These are phyloP conservation scores for Geranomyces michiganensis DNA, from an alignment of 192 early-diverging fungal genomes.

Conservation along the genomic window DNA sequence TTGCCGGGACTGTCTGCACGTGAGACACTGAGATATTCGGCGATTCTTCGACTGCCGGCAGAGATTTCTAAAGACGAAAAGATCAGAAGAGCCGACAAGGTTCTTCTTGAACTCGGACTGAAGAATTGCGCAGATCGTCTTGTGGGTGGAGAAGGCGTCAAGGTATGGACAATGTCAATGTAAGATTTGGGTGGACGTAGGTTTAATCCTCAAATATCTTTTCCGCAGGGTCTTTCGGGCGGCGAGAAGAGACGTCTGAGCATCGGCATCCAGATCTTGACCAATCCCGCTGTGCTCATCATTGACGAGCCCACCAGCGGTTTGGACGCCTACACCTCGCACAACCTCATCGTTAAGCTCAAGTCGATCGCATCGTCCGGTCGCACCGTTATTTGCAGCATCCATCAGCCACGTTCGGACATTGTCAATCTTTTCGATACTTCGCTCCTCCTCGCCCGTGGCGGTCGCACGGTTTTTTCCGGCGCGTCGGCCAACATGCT, in stretches of 20 bases:
- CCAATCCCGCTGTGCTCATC: constrained; percentile 85
- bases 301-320: constrained; percentile 86
- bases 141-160: constrained; percentile 53
- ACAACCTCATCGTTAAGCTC: constrained; percentile 69
- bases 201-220: too few species aligned
- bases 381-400: constrained; percentile 79
- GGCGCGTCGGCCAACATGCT: constrained; percentile 34
- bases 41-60: constrained; percentile 44
- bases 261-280: constrained; percentile 83
- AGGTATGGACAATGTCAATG: not conserved
- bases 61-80: constrained; percentile 35
- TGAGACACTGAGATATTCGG: constrained; percentile 49
- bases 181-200: too few species aligned
- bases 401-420: constrained; percentile 71
- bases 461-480: constrained; percentile 43
- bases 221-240: constrained; percentile 61
- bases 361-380: constrained; percentile 59
- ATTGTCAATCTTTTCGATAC: constrained; percentile 83
- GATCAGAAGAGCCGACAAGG: constrained; percentile 37
- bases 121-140: constrained; percentile 46
- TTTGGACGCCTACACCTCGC: constrained; percentile 70
- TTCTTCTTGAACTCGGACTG: constrained; percentile 46
- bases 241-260: constrained; percentile 68
- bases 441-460: constrained; percentile 64
- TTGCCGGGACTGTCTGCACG: constrained; percentile 49